These are phyloP conservation scores for Cercospora zeina DNA, from an alignment of 2,329 filamentous ascomycete species.

Conservation along the genomic window DNA sequence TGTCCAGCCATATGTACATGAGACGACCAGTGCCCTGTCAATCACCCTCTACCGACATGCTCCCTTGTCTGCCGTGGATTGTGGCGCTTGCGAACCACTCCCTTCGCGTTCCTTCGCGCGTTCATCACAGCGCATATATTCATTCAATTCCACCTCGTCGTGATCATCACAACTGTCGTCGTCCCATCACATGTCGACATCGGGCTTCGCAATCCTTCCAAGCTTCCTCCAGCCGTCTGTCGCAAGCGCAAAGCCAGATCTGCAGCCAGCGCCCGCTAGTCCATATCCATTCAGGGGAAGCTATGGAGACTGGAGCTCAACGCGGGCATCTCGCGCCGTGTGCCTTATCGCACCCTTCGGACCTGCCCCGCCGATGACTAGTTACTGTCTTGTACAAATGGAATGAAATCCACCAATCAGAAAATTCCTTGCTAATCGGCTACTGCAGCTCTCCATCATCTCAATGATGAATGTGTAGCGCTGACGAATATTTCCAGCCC, in stretches of 20 bases:
- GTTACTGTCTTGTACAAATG: no score
- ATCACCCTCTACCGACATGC: slow-evolving; percentile 9
- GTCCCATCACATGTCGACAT: slow-evolving; percentile 1
- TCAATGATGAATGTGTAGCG: not conserved
- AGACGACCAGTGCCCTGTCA: not conserved
- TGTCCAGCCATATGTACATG: not conserved
- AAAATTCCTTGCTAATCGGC: not conserved
- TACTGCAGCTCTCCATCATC: not conserved
- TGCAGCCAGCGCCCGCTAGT: not conserved
- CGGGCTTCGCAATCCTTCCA: not conserved
- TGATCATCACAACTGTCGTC: not conserved
- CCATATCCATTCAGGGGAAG: not conserved
- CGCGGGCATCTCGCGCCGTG: not conserved
- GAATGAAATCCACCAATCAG: not conserved
- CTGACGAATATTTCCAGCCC: not conserved
- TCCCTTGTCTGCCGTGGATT: slow-evolving; percentile 2
- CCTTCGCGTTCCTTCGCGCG: not conserved
- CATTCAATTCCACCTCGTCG: not conserved
- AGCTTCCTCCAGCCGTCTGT: not conserved
- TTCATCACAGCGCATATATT: not conserved
- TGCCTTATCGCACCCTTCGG: not conserved
- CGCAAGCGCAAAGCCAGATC: slow-evolving; percentile 12
- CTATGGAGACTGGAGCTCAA: not conserved
- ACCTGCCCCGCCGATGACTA: not conserved
- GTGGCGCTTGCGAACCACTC: slow-evolving; percentile 11